Base-by-base conservation (phyloP, 192 early-diverging fungal genomes). In the Endogone sp. region DNA sequence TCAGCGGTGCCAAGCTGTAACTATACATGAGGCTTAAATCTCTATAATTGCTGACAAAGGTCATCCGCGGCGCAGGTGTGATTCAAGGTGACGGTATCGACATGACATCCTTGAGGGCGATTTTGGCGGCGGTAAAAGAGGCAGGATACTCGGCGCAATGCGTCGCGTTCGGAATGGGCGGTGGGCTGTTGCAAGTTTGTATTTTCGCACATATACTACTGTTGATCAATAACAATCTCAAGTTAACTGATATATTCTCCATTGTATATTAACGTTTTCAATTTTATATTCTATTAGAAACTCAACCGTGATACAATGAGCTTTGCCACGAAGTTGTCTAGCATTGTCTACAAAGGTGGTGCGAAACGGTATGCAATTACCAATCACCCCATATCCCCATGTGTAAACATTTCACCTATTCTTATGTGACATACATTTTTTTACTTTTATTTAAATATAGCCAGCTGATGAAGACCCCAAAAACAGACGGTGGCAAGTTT, bases 391-490 rank as follows among this genome's bases (percentile, higher is more conserved):
- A 16, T 16, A 0, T 11, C 6, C 16, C 6, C 37, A 16, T 49
- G 6, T 49, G 6, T 49, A 6, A 49, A 11, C 37, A 49, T 49
- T 3, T 62, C 24, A n/a, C 6, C 3, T 70, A 13, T 21, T 63
- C 56, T 28, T 54, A 28, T 30, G 3, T 54, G n/a, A 64, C 2
- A 27, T 21, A 16, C 56, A 55, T 44, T 49, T 26, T 10, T 10
- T 3, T 66, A 60, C 56, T 28, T 0, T 32, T 3, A 26, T 57
- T 13, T 65, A 31, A 62, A 44, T 29, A 31, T 27, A 88, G 87
- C 31, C 88, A 93, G 67, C 86, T 94, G 4, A 96, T 96, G 94
- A 96, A 96, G 74, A 88, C 85, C 56, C 94, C 94, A 24, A 90
- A 91, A 67, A 82, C 84, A 2, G 94, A 89, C 22, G 64, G 83